Conservation (phyloP, 1,284 basidiomycete genomes). For the Boletellus dicymbophilus region DNA sequence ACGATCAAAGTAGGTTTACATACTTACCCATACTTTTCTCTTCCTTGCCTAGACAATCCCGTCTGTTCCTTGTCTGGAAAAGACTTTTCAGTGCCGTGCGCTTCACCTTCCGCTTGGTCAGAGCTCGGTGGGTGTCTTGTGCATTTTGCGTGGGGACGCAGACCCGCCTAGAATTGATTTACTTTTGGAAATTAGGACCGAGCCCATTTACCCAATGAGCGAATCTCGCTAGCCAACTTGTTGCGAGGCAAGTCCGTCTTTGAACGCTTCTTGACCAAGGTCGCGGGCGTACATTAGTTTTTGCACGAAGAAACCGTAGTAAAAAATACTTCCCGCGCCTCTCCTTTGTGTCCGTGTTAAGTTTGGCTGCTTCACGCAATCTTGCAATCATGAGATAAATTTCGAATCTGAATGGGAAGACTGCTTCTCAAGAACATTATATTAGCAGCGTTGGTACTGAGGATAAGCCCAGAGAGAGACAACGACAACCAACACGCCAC, state of each 20-base stretch:
- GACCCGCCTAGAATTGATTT: background rate
- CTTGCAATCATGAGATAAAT: too few species aligned
- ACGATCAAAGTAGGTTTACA: background rate
- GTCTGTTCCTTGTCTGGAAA: slow-evolving; percentile 90
- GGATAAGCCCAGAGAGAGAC: too few species aligned
- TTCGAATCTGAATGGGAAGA: too few species aligned
- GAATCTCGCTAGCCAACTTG: slow-evolving; percentile 78
- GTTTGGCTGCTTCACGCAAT: too few species aligned
- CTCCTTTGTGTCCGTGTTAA: too few species aligned
- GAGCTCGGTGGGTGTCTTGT: slow-evolving; percentile 54
- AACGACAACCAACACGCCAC: too few species aligned
- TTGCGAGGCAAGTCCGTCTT: slow-evolving; percentile 74
- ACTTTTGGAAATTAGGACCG: slow-evolving; percentile 58
- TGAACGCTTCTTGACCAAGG: slow-evolving; percentile 64
- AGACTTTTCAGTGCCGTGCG: slow-evolving; percentile 82
- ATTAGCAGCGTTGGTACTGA: too few species aligned
- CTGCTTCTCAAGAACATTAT: too few species aligned
- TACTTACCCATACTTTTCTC: background rate
- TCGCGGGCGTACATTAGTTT: slow-evolving; percentile 33
- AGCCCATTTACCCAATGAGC: slow-evolving; percentile 87
- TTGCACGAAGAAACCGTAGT: too few species aligned
- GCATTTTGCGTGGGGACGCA: background rate
- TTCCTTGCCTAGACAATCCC: slow-evolving; percentile 72
- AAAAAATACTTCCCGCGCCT: too few species aligned
- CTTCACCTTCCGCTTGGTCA: slow-evolving; percentile 91